These are phyloP conservation scores for Cucurbita argyrosperma DNA, from an alignment of 306 rosid species.

Conservation along the genomic window DNA sequence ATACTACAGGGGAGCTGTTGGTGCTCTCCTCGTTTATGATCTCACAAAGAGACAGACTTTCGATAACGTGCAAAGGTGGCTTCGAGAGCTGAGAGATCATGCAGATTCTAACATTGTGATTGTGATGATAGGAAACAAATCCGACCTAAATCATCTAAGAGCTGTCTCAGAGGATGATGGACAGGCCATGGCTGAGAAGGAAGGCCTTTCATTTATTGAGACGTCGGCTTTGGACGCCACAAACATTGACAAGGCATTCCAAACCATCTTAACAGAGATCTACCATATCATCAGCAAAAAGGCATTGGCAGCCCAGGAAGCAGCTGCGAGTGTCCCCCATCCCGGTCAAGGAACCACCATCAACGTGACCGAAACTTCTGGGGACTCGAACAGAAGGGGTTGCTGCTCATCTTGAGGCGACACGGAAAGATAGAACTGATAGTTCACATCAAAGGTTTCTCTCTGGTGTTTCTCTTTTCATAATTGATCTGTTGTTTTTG, in stretches of 20 bases:
- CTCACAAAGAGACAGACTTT: constrained; percentile 90
- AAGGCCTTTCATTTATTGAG: constrained; percentile 94
- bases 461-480: background rate
- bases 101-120: constrained; percentile 95
- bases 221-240: constrained; percentile 96
- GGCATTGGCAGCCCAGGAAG: constrained; percentile 97
- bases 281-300: constrained; percentile 93
- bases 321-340: constrained; percentile 29
- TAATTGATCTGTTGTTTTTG: constrained; percentile 1
- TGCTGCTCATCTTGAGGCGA: constrained; percentile 44
- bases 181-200: constrained; percentile 78
- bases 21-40: constrained; percentile 91
- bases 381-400: constrained; percentile 28
- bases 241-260: constrained; percentile 92
- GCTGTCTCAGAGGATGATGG: constrained; percentile 84
- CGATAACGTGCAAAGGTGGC: constrained; percentile 93
- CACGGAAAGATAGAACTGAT: background rate
- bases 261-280: constrained; percentile 83
- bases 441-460: background rate
- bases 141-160: constrained; percentile 79
- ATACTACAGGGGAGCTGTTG: constrained; percentile 96
- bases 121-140: constrained; percentile 97
- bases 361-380: constrained; percentile 58
- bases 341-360: constrained; percentile 97
- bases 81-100: constrained; percentile 92